phyloP scores from a whole-genome alignment of 805 yeast genomes.

The Alloascoidea africana region DNA sequence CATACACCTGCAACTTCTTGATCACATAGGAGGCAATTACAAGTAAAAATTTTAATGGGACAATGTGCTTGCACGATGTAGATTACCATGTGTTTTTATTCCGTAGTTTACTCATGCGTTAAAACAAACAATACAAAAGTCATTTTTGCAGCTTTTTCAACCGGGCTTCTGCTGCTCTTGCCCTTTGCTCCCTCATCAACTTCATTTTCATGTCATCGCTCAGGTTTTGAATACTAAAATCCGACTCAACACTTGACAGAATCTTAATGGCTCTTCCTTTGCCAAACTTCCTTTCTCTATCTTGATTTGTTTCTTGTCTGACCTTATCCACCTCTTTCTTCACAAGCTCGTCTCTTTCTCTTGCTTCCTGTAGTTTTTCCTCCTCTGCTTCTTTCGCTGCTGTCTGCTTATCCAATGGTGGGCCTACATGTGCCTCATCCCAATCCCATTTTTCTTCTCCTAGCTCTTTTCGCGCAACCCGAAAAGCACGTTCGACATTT shows the following conservation, averaged over 20 bases:
- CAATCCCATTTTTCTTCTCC: conserved; percentile 67
- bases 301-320: conserved; percentile 11
- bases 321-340: conserved; percentile 12
- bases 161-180: conserved; percentile 93
- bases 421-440: conserved; percentile 50
- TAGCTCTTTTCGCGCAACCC: conserved; percentile 44
- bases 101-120: too few relatives aligned
- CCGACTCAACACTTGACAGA: conserved; percentile 13
- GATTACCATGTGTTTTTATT: too few relatives aligned
- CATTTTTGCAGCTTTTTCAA: conserved; percentile 21
- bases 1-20: too few relatives aligned
- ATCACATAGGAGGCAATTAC: too few relatives aligned
- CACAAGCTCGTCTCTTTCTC: conserved; percentile 9
- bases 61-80: too few relatives aligned
- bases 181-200: conserved; percentile 87
- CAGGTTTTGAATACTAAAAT: conserved; percentile 38
- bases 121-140: too few relatives aligned
- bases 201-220: conserved; percentile 60
- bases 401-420: conserved; percentile 21
- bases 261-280: conserved; percentile 6
- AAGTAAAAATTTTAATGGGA: too few relatives aligned
- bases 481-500: conserved; percentile 37
- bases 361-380: conserved; percentile 8
- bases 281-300: conserved; percentile 11
- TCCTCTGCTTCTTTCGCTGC: conserved; percentile 9